Base-by-base conservation (phyloP, 805 yeast species). In the Yarrowia sp. region DNA sequence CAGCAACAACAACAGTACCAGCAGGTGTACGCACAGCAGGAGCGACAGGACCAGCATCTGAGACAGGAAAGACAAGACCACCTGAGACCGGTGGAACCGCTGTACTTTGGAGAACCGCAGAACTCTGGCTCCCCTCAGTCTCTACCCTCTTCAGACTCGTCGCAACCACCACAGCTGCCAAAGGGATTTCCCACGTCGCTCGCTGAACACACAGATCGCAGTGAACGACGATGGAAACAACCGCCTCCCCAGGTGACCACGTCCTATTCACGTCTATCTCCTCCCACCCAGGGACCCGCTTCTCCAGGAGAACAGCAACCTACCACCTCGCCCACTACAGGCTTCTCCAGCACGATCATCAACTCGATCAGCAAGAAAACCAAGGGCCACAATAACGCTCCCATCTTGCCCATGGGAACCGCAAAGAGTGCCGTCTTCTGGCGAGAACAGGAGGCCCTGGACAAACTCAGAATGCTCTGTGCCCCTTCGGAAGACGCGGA, bases 361-460 rank as follows among this genome's bases (percentile, higher is more conserved):
- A 40, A 33, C 64, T 30, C 64, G 33, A 42, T 58, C 50, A 43
- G 49, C 24, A 42, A 43, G 50, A 58, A 58, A 34, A 2, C 39
- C 15, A 58, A 58, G 47, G 34, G 19, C 15, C 46, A 55, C 20
- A 39, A 55, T n/a, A 20, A 15, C 2, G 19, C 33, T 5, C 64
- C 49, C 20, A 58, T 58, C 43, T 24, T 58, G 30, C 64, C 64
- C 34, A 58, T 58, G 64, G 64, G 64, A 40, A 43, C 64, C 12
- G n/a, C 39, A 30, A 58, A 43, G 17, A 58, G 44, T 17, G 33
- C 50, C 5, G 64, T 58, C 40, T 58, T 58, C 50, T 58, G 64
- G 64, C 9, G 36, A 14, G 50, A 58, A 14, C 50, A 43, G 47
- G 64, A 58, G 33, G 64, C 64, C 7, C 64, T 30, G 6, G 50